A percentile compares a stretch with the other conserved stretches of the same genome.
These are phyloP conservation scores for Peniophora sp. DNA, from an alignment of 1,284 basidiomycete species.

Conservation along the genomic window DNA sequence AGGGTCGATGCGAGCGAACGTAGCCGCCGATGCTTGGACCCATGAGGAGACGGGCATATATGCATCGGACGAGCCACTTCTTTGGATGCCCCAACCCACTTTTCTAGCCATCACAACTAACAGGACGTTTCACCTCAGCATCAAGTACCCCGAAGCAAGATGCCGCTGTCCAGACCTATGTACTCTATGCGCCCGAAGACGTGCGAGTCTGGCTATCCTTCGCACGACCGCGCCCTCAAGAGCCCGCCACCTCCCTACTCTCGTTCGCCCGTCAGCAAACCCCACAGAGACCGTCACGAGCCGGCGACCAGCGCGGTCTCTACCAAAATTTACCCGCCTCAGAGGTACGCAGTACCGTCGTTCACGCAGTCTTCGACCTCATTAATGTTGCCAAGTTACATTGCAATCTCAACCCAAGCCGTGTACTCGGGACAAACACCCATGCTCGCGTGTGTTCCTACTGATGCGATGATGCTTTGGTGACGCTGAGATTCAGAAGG, in stretches of 20 bases:
- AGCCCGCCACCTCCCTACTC: background rate
- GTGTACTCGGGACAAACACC: slow-evolving; percentile 37
- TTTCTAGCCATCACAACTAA: no score
- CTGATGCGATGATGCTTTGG: slow-evolving; percentile 2
- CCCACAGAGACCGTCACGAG: background rate
- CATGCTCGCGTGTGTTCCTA: slow-evolving; percentile 42
- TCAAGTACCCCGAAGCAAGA: no score
- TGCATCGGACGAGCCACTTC: no score
- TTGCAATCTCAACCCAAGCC: slow-evolving; percentile 36
- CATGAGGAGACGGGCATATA: no score
- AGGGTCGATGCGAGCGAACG: no score
- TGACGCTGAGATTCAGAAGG: slow-evolving; percentile 25
- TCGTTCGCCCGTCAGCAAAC: background rate
- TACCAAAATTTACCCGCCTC: slow-evolving; percentile 14
- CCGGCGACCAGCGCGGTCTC: background rate
- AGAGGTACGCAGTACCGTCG: slow-evolving; percentile 13
- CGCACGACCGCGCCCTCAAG: background rate
- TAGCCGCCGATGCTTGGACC: no score
- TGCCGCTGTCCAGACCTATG: no score
- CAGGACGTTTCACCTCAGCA: no score
- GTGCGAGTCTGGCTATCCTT: no score
- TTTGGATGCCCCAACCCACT: no score
- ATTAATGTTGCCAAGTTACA: slow-evolving; percentile 25
- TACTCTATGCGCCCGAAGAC: no score
- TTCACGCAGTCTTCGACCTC: background rate